Evolutionary conservation across 176 grass and related monocot species (phyloP).

Genomic region (Poa annua): DNA sequence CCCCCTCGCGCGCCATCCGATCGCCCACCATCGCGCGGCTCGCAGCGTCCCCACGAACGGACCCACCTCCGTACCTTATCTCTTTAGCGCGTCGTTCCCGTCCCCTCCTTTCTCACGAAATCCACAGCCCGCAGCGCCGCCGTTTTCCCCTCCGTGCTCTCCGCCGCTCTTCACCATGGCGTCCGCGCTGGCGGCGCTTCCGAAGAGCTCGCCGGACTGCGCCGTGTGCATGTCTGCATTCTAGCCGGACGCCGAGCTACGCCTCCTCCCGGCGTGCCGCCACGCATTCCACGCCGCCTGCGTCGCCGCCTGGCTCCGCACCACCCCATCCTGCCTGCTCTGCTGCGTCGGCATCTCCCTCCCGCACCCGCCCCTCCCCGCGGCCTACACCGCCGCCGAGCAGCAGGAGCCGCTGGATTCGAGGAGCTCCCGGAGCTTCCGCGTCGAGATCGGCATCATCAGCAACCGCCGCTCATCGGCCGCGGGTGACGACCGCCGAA

Average conservation of each 20-base stretch:
- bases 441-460: constrained; percentile 82
- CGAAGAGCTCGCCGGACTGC: constrained; percentile 89
- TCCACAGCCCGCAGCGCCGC: no score
- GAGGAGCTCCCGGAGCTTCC: constrained; percentile 66
- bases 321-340: constrained; percentile 82
- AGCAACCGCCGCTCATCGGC: constrained; percentile 64
- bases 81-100: no score
- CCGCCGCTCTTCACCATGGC: constrained; percentile 86
- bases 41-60: no score
- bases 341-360: constrained; percentile 75
- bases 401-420: constrained; percentile 22
- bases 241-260: constrained; percentile 71
- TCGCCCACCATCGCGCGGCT: no score
- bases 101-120: no score
- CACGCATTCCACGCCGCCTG: constrained; percentile 90
- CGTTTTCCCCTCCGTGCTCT: no score
- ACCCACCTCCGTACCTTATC: no score
- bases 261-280: constrained; percentile 82
- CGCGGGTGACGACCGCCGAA: constrained; percentile 49
- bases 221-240: constrained; percentile 90
- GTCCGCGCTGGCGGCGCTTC: constrained; percentile 65
- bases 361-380: constrained; percentile 61
- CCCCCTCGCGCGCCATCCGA: no score
- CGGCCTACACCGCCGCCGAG: background rate
- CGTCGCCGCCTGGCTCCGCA: constrained; percentile 89